phyloP scores from a whole-genome alignment of 371 early-diverging fungal species.

The Zopfochytrium polystomum region DNA sequence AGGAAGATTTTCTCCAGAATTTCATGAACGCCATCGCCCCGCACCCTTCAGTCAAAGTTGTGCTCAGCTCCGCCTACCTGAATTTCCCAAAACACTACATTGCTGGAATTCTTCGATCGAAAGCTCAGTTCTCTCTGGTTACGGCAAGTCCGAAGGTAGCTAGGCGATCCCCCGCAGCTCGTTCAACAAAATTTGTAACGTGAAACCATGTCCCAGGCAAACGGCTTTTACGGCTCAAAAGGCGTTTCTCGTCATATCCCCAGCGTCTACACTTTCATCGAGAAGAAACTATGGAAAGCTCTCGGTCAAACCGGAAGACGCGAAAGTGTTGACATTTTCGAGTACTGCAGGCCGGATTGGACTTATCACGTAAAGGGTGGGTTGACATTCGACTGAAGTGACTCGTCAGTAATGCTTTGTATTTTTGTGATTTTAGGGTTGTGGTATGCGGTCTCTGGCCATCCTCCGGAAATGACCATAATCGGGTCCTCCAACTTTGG shows the following conservation, averaged over 20 bases:
- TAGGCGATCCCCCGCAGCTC: too few species aligned
- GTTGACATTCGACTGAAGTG: not conserved
- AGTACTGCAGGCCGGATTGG: constrained; percentile 78
- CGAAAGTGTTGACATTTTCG: constrained; percentile 59
- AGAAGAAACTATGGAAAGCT: constrained; percentile 54
- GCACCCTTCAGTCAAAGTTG: constrained; percentile 36
- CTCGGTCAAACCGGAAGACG: not conserved
- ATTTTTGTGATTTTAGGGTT: too few species aligned
- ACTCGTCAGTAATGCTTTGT: too few species aligned
- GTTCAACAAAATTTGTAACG: not conserved
- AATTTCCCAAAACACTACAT: constrained; percentile 57
- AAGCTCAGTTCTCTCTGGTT: constrained; percentile 44
- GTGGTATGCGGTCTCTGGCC: constrained; percentile 21
- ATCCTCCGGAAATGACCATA: constrained; percentile 62
- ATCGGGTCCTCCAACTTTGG: constrained; percentile 94
- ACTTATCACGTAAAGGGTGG: constrained; percentile 87
- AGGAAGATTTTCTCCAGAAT: constrained; percentile 60
- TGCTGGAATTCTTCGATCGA: constrained; percentile 34
- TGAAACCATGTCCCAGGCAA: constrained; percentile 58
- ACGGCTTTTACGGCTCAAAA: constrained; percentile 85
- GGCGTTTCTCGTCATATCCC: constrained; percentile 88
- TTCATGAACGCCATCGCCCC: constrained; percentile 48
- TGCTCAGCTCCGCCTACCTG: constrained; percentile 90
- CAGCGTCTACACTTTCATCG: constrained; percentile 81
- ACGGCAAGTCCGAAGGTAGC: constrained; percentile 82